Base-by-base conservation (phyloP, 129 eudicot genomes). In the Solidago caesia region DNA sequence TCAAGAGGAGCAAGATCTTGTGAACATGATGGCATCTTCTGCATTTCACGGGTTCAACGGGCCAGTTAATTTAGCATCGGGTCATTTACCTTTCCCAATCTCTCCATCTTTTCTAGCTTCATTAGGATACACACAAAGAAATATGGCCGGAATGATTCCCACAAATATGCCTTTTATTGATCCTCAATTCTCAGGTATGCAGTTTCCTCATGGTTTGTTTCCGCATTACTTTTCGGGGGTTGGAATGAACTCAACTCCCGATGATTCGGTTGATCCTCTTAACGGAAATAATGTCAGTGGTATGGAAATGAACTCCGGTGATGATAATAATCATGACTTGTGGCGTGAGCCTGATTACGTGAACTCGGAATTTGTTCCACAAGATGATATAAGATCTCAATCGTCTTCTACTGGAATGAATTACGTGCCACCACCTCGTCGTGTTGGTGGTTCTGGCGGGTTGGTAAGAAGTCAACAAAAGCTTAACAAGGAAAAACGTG, bases 1-100 rank as follows among this genome's bases (percentile, higher is more conserved):
- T 80, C 94, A 85, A 68, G 96, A 91, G 64, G 96, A 91, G 70
- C 97, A 88, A 84, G 96, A 91, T 81, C 83, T 85, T 58, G 97
- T 87, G 60, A 94, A 88, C 79, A 86, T 91, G 91, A 88, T 90
- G 93, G 93, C 96, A 45, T 85, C 98, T 83, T 66, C 89, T 70
- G 75, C 82, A 27, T 61, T 88, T 73, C 90, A 90, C 29, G 87
- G 88, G 27, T 85, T 86, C 49, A 85, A 87, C 27, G 88, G 91
- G 77, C 97, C 97, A 0, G 26, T 87, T 68, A 87, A 85, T 79
- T 63, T 85, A 63, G 74, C 85, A 58, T 75, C 91, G 5, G 85
- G 80, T 62, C 91, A 90, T 47, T 68, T 83, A 70, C 97, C 98
- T 51, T 84, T 79, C 79, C 87, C 89, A 5, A 64, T 90, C 47